Evolutionary conservation across 495 filamentous ascomycete species (phyloP), one percentile per base, ranked within the genome.

Genomic region (Tuber umbilicatum): DNA sequence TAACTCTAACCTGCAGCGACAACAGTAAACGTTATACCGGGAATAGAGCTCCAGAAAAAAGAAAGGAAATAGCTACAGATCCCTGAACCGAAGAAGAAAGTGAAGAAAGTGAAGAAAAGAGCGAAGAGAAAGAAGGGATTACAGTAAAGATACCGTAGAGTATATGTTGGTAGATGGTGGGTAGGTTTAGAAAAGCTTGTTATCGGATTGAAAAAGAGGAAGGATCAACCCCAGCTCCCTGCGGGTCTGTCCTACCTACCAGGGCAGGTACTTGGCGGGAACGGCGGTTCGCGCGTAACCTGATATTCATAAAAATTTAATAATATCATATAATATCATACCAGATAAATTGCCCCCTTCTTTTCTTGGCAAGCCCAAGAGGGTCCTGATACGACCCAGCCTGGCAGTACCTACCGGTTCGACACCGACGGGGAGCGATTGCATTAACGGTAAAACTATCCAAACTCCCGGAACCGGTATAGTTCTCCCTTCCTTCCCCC

Each of bases 231-330:
- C n/a, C 31, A 2, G 55, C n/a, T 64, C 12, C 50, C n/a, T 64
- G 27, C 4, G n/a, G 23, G 5, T 23, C 45, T 50, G 45, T 55
- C n/a, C 10, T 23, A 23, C 45, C 21, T 55, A 64, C 55, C 55
- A 17, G 55, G 55, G n/a, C 4, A 31, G 4, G 14, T 5, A 2
- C 55, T 31, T 64, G 27, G 55, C 55, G 55, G 55, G 31, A 64
- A 64, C n/a, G 55, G 55, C 55, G 55, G 55, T n/a, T 64, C 55
- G 27, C 55, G 55, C 55, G 55, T 64, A 64, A 31, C 55, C 7
- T 64, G 55, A 64, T 64, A 64, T 64, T 64, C 55, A 31, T 31
- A 64, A 64, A 55, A 55, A 7, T 40, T 10, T 10, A 40, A 40
- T 40, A 40, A 9, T 40, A 40, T 39, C 0, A 39, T 6, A 9